A percentile compares a stretch with the other conserved stretches of the same genome.
Conservation (phyloP, 2,329 filamentous ascomycete genomes). For the Biscogniauxia sp. region DNA sequence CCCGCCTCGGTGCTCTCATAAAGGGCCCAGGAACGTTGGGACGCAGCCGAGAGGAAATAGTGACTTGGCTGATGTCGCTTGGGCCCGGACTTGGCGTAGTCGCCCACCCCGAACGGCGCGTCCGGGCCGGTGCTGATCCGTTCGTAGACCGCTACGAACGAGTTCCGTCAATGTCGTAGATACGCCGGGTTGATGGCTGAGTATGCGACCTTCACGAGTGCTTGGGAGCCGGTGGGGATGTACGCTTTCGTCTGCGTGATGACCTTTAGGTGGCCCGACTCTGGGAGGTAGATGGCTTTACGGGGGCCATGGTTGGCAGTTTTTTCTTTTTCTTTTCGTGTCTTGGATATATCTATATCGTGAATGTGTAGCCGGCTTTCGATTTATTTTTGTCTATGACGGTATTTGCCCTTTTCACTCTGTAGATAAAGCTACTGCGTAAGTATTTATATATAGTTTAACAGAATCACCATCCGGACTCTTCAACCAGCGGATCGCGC, state of each 20-base stretch:
- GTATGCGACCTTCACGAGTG: constrained; percentile 16
- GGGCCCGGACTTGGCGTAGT: constrained; percentile 11
- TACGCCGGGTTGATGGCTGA: constrained; percentile 25
- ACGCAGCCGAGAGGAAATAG: too few relatives aligned
- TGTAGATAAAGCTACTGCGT: too few relatives aligned
- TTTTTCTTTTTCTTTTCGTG: too few relatives aligned
- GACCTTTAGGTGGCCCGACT: constrained; percentile 1
- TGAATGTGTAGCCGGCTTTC: too few relatives aligned
- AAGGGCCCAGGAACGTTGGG: too few relatives aligned
- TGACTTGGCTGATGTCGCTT: constrained; percentile 18
- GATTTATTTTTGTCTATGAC: too few relatives aligned
- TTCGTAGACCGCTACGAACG: constrained; percentile 23
- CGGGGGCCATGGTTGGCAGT: constrained; percentile 22
- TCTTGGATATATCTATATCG: too few relatives aligned
- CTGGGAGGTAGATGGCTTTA: constrained; percentile 31
- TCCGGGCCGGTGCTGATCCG: constrained; percentile 15
- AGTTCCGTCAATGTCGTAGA: constrained; percentile 20
- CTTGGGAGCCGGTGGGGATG: constrained; percentile 10
- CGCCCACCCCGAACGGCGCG: constrained; percentile 12
- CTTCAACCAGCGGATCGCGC: too few relatives aligned
- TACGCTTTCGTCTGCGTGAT: constrained; percentile 5
- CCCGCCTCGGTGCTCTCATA: too few relatives aligned
- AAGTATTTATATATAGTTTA: too few relatives aligned
- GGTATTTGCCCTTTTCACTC: too few relatives aligned
- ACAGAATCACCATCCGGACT: too few relatives aligned